Conservation (phyloP, 2,329 filamentous ascomycete species). For the Aspergillus sojae region DNA sequence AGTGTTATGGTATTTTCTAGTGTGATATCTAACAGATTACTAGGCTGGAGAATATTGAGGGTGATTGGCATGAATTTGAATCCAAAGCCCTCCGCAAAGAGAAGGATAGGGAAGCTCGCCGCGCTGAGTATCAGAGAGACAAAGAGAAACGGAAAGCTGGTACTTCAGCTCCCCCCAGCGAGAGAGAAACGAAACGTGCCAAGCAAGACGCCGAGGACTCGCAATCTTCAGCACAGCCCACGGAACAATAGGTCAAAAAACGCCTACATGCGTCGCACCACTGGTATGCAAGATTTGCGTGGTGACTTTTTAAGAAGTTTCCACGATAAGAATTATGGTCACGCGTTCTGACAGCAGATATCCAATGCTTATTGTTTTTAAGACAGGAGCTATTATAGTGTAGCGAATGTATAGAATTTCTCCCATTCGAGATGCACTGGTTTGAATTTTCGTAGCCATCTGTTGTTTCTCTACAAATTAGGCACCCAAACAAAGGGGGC, state of each 20-base stretch:
- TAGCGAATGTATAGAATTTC: background rate
- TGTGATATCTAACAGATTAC: conserved; percentile 13
- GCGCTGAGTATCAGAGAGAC: conserved; percentile 49
- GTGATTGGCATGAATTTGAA: conserved; percentile 99
- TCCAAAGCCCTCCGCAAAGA: conserved; percentile 92
- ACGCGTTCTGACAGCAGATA: background rate
- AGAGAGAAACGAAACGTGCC: conserved; percentile 45
- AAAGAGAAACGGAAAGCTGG: conserved; percentile 54
- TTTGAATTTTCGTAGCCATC: background rate
- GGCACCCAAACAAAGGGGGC: too few relatives aligned
- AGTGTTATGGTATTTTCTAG: background rate
- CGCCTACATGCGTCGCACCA: background rate
- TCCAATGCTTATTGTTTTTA: background rate
- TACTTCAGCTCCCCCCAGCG: conserved; percentile 33
- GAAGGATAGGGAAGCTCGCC: conserved; percentile 65
- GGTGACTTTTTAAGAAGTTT: background rate
- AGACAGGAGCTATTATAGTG: background rate
- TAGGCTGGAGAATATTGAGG: conserved; percentile 77
- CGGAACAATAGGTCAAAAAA: conserved; percentile 8
- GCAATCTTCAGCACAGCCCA: conserved; percentile 9
- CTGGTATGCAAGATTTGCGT: conserved; percentile 5
- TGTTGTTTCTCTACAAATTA: background rate
- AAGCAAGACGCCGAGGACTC: conserved; percentile 33
- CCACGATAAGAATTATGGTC: background rate
- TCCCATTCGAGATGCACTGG: background rate